Conservation (phyloP, 495 filamentous ascomycete genomes). For the Daldinia caldariorum region DNA sequence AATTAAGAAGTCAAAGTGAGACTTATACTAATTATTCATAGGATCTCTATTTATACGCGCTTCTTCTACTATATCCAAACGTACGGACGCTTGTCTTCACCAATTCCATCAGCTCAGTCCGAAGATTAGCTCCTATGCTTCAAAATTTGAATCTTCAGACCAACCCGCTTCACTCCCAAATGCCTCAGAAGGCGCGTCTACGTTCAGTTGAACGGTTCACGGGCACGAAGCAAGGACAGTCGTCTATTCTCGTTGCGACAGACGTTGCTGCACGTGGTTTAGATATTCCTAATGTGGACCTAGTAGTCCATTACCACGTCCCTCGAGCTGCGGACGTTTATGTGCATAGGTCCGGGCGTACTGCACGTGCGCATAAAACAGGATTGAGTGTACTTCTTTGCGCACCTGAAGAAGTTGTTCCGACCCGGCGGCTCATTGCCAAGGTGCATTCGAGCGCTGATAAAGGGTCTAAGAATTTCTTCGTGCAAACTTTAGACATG, state of each 20-base stretch:
- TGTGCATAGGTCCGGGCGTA: constrained; percentile 94
- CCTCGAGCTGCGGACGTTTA: constrained; percentile 92
- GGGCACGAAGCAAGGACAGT: constrained; percentile 57
- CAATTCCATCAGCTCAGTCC: constrained; percentile 93
- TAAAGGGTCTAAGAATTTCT: constrained; percentile 56
- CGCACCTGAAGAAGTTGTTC: constrained; percentile 87
- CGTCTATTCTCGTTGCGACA: constrained; percentile 86
- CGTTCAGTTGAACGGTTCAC: constrained; percentile 93
- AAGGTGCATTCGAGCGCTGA: constrained; percentile 76
- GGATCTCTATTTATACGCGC: constrained; percentile 92
- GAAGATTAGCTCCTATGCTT: constrained; percentile 84
- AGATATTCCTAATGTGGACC: constrained; percentile 87
- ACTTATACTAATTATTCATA: constrained; percentile 45
- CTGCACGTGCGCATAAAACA: constrained; percentile 79
- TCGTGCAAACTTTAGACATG: constrained; percentile 80
- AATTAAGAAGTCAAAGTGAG: not conserved
- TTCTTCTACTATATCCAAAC: constrained; percentile 83
- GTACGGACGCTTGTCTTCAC: constrained; percentile 87
- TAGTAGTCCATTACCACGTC: constrained; percentile 94
- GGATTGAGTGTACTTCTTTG: constrained; percentile 89
- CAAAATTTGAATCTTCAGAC: constrained; percentile 83
- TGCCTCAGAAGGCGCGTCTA: constrained; percentile 96
- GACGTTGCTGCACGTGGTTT: constrained; percentile 97
- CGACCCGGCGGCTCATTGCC: constrained; percentile 81
- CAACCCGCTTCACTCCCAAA: constrained; percentile 85